Conservation (phyloP, 768 basidiomycete species). For the Russula griseocarnosa region DNA sequence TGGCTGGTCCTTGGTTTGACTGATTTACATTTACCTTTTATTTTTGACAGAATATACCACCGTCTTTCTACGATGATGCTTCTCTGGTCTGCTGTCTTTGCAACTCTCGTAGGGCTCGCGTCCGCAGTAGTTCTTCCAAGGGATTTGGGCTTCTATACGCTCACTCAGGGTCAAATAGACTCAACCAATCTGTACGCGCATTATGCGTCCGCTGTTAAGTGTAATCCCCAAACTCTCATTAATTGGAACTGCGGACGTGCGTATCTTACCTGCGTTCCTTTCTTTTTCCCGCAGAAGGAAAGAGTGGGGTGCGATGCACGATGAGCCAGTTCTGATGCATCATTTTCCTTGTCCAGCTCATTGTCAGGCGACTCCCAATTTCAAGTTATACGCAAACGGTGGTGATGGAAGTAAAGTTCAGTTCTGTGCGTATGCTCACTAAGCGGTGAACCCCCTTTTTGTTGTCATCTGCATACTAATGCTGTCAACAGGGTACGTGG, state of each 20-base stretch:
- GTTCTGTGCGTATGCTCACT: background rate
- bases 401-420: background rate
- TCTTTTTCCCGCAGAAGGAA: background rate
- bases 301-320: background rate
- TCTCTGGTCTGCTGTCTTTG: background rate
- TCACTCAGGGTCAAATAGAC: constrained; percentile 35
- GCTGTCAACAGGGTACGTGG: constrained; percentile 36
- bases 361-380: constrained; percentile 1
- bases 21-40: background rate
- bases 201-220: background rate
- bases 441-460: background rate
- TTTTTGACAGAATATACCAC: background rate
- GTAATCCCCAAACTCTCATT: background rate
- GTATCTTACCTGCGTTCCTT: background rate
- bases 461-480: background rate
- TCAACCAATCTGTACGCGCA: constrained; percentile 34
- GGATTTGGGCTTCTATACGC: constrained; percentile 1
- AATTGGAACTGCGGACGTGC: constrained; percentile 4
- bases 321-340: background rate
- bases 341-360: background rate
- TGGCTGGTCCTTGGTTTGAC: background rate
- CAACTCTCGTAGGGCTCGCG: background rate
- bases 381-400: background rate
- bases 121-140: background rate
- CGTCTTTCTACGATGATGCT: background rate